Evolutionary conservation across 2,329 filamentous ascomycete genomes (phyloP), one percentile per base, ranked within the genome.

Genomic region (Ustulina deusta): DNA sequence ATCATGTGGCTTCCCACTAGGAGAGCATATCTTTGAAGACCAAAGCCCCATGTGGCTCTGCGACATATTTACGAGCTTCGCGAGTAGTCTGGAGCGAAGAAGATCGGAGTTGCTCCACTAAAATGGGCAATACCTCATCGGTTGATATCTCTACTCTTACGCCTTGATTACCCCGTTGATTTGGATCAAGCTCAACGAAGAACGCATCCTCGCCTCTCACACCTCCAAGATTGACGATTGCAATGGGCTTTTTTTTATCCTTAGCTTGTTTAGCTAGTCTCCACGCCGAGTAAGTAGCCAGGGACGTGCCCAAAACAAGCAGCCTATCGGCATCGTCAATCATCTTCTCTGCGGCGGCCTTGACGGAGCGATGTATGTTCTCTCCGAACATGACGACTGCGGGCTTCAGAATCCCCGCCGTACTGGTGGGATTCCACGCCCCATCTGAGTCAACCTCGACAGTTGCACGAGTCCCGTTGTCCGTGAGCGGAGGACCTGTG

Each of bases 361-460:
- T 97, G 40, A 94, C 90, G 1, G 81, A 75, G 1, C 81, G 79
- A 0, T 87, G 83, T 57, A 98, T 97, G 67, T 89, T 94, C 80
- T 98, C 96, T 17, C 96, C 96, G 78, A 98, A 98, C 93, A 98
- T 97, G 74, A 94, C 90, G 1, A 99, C 94, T 0, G 93, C 93
- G 3, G 96, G 96, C 77, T 98, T 98, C 63, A 99, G 79, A 42
- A 98, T 89, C 1, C 95, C 96, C 0, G 89, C 93, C 1, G 86
- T 89, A 72, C 89, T 90, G 0, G 82, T 81, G 6, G 84, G 74
- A 44, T 84, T 81, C 93, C 91, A 97, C 0, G 94, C 95, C 0
- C 95, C 95, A 61, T 97, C 93, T 0, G 77, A 74, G 74, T 97
- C 95, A 13, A 92, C 87, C 69, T 91, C 84, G 1, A 97, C 90